Evolutionary conservation across 306 rosid species (phyloP), one percentile per base, ranked within the genome.

Genomic region (Luffa aegyptiaca): DNA sequence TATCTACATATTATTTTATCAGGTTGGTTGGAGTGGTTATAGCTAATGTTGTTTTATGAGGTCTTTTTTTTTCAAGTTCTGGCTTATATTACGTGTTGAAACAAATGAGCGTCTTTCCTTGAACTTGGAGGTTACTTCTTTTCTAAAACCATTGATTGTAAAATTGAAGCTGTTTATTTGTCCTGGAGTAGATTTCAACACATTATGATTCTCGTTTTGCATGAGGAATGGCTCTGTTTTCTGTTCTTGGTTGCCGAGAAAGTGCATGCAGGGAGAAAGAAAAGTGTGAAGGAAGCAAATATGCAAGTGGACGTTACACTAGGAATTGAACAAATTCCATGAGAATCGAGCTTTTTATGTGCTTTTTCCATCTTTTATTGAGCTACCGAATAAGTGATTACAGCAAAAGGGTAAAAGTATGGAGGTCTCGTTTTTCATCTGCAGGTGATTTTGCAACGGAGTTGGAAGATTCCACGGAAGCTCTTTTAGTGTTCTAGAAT

Each of bases 21-120:
- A 46, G 12, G 89, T 91, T 85, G 83, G 92, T 88, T 80, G 13
- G 77, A 85, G 89, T 89, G 68, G 96, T 88, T 88, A 84, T 81
- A 46, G 86, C 84, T 82, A 82, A 36, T 39, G 14, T 78, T 65
- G 52, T 21, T 48, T 49, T 53, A 14, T 75, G 76, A 81, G 66
- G 65, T 62, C 8, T 31, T 39, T 81, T 49, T 70, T 72, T 44
- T 46, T 72, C 77, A 46, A 26, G 41, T 72, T 26, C 11, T 72
- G 36, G 77, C 41, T 46, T 49, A 76, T 71, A 41, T 86, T 80
- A 49, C 90, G 82, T 44, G 70, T 77, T 92, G 86, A 88, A 85
- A 89, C 83, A 80, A 86, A 71, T 79, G 70, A 71, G 76, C 49
- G 66, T 20, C 45, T 81, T 84, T 81, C 49, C 61, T 82, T 84